Evolutionary conservation across 441 rosid species (phyloP), one percentile per base, ranked within the genome.

Genomic region (Jatropha podagrica): DNA sequence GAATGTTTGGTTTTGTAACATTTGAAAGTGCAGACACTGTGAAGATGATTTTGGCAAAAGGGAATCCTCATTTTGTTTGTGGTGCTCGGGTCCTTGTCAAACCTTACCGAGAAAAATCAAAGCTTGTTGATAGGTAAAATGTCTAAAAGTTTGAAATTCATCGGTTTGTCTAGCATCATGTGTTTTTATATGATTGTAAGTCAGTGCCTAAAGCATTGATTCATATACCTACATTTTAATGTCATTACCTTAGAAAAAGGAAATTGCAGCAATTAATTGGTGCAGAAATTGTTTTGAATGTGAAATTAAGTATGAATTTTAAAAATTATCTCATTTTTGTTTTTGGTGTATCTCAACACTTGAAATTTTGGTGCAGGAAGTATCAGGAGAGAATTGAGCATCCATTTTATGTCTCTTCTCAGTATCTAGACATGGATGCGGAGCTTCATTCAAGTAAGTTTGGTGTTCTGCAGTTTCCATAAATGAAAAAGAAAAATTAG

Each of bases 1-100:
- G 94, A 67, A 89, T 89, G 96, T 89, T 91, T 32, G 96, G 96
- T 2, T 91, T 91, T 17, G 94, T 91, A 65, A 86, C 96, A n/a
- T 91, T 91, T 79, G 89, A 74, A 72, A 74, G 81, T 68, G 72
- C 94, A 54, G 90, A 88, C 14, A 89, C 96, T 0, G 96, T 86
- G 68, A 84, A 87, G 73, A 81, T 80, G 72, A 83, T 91, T 52
- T 80, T 89, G 80, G 87, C 88, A 0, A 88, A 91, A 82, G 90
- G 90, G 44, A 89, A 89, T 80, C 94, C 92, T 18, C 96, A 91
- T 86, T 91, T 76, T 77, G 90, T 91, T 32, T 83, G 89, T 5
- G 88, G 86, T n/a, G 85, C 92, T 77, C 92, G 90, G 18, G 90
- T 91, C 72, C 87, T 91, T 55, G 94, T 89, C 27, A 91, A 89